phyloP scores from a whole-genome alignment of 805 yeast genomes.

The Cyberlindnera mrakii region DNA sequence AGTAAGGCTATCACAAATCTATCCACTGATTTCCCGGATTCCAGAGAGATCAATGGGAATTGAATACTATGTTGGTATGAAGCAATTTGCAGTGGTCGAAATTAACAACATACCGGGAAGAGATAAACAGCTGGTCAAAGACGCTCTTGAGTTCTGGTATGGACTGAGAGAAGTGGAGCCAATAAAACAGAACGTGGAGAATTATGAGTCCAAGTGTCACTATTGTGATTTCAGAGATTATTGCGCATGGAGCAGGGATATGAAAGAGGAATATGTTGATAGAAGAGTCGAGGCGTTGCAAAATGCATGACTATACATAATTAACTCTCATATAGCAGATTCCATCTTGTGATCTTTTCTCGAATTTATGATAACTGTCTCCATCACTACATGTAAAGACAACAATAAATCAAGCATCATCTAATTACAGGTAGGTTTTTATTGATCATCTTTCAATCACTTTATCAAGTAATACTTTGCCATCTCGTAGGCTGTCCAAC shows the following conservation, averaged over 20 bases:
- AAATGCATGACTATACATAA: not conserved
- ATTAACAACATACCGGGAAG: slow-evolving; percentile 32
- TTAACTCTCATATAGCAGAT: too few species aligned
- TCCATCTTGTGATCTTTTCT: too few species aligned
- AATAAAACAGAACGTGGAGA: slow-evolving; percentile 28
- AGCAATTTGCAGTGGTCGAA: slow-evolving; percentile 34
- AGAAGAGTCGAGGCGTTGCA: not conserved
- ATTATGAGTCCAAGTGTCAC: slow-evolving; percentile 39
- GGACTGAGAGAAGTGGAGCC: slow-evolving; percentile 48
- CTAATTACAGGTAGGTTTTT: too few species aligned
- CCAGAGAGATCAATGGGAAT: slow-evolving; percentile 35
- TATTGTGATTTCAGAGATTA: slow-evolving; percentile 45
- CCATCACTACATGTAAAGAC: too few species aligned
- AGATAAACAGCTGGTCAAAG: slow-evolving; percentile 25
- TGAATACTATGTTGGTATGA: slow-evolving; percentile 45
- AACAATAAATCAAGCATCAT: too few species aligned
- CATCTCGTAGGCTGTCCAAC: slow-evolving; percentile 98
- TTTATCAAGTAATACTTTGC: slow-evolving; percentile 51
- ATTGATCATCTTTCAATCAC: not conserved
- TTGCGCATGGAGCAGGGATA: slow-evolving; percentile 34
- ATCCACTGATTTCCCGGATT: slow-evolving; percentile 28
- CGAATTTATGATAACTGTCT: too few species aligned
- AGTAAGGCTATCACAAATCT: slow-evolving; percentile 45
- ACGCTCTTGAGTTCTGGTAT: slow-evolving; percentile 48
- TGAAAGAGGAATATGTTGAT: slow-evolving; percentile 1